These are phyloP conservation scores for Leishmania mexicana DNA, from an alignment of 208 protist species.

Conservation along the genomic window DNA sequence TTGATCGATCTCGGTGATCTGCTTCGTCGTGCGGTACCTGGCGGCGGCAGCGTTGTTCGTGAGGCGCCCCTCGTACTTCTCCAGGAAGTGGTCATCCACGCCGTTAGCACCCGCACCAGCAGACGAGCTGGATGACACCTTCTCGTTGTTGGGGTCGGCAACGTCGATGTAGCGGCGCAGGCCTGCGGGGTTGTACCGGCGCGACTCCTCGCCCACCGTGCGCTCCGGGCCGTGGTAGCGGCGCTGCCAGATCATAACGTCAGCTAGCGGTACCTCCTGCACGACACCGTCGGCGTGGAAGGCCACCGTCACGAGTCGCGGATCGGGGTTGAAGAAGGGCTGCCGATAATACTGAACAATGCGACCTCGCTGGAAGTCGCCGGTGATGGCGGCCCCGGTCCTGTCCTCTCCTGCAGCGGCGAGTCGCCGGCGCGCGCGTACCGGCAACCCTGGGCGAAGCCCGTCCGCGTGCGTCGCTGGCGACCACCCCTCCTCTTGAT, in stretches of 20 bases:
- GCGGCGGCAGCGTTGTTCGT: conserved; percentile 4
- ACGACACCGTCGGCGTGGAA: conserved; percentile 67
- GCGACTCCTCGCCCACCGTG: conserved; percentile 75
- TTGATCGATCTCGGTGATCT: conserved; percentile 88
- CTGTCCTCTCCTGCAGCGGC: not conserved
- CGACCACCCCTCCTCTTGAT: conserved; percentile 82
- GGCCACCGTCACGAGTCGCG: conserved; percentile 70
- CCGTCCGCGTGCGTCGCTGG: conserved; percentile 86
- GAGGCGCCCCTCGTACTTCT: conserved; percentile 75
- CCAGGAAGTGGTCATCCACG: conserved; percentile 79
- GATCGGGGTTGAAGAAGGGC: conserved; percentile 89
- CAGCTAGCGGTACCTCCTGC: conserved; percentile 65
- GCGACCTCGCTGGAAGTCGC: conserved; percentile 70
- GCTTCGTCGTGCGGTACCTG: conserved; percentile 78
- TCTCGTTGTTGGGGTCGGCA: conserved; percentile 75
- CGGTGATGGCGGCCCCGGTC: conserved; percentile 21
- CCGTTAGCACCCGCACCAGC: not conserved
- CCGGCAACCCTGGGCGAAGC: conserved; percentile 63
- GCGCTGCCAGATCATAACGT: conserved; percentile 88
- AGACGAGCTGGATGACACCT: conserved; percentile 6
- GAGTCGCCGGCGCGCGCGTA: conserved; percentile 70
- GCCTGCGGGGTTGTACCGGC: conserved; percentile 60
- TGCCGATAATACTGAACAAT: conserved; percentile 74
- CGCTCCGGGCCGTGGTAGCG: conserved; percentile 85
- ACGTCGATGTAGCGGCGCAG: conserved; percentile 86